Conservation (phyloP, 495 filamentous ascomycete species). For the Daldinia decipiens region DNA sequence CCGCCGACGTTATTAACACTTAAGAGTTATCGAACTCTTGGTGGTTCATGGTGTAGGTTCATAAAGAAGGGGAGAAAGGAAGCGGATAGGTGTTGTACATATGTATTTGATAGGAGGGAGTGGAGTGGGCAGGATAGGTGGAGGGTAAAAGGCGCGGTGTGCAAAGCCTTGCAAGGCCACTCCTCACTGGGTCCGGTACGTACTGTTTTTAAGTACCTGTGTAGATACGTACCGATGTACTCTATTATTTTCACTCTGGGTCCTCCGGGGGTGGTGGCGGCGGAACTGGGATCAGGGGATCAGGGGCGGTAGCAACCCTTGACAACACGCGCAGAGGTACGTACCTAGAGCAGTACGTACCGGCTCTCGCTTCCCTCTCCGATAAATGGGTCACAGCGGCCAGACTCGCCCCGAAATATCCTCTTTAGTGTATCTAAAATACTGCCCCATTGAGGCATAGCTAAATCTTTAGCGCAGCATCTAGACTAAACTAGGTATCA, state of each 20-base stretch:
- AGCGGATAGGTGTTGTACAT: conserved; percentile 46
- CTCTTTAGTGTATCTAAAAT: conserved; percentile 24
- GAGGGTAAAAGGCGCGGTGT: conserved; percentile 48
- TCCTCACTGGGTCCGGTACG: conserved; percentile 39
- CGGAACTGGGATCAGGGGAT: conserved; percentile 40
- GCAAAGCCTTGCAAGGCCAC: conserved; percentile 41
- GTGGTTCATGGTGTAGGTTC: conserved; percentile 40
- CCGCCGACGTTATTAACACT: conserved; percentile 34
- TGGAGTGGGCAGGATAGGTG: conserved; percentile 42
- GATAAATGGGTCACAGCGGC: conserved; percentile 41
- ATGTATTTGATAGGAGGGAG: conserved; percentile 50
- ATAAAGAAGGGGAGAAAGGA: conserved; percentile 23
- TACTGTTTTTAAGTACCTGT: conserved; percentile 14
- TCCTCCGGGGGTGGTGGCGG: conserved; percentile 34
- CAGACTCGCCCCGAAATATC: conserved; percentile 44
- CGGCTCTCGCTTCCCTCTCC: conserved; percentile 33
- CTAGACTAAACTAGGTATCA: conserved; percentile 39
- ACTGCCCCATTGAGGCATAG: conserved; percentile 23
- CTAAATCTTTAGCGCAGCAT: conserved; percentile 15
- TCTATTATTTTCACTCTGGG: conserved; percentile 35
- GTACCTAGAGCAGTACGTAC: conserved; percentile 24
- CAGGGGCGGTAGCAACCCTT: conserved; percentile 43
- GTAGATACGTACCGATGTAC: conserved; percentile 16
- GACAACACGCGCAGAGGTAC: conserved; percentile 44
- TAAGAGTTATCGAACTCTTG: conserved; percentile 37